A percentile compares a stretch with the other conserved stretches of the same genome.
Conservation (phyloP, 805 yeast species). For the Metschnikowia kunwiensis region DNA sequence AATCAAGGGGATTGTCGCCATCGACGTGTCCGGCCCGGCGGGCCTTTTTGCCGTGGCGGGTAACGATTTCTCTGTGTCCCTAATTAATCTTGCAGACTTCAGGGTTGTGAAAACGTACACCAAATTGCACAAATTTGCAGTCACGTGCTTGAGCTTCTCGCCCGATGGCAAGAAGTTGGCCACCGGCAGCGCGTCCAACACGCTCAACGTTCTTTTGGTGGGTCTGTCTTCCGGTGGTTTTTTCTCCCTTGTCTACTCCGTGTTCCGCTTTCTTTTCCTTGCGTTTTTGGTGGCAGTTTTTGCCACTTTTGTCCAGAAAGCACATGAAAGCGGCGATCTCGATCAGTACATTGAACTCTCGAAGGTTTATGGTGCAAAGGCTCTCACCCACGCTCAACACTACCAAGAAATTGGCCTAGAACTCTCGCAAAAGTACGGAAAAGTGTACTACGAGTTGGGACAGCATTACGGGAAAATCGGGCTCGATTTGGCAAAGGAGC, state of each 20-base stretch:
- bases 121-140: constrained; percentile 73
- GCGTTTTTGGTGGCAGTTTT: constrained; percentile 31
- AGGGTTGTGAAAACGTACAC: constrained; percentile 48
- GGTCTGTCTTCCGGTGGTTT: constrained; percentile 11
- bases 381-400: constrained; percentile 11
- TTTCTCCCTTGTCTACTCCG: constrained; percentile 34
- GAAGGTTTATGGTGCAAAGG: constrained; percentile 19
- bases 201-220: constrained; percentile 51
- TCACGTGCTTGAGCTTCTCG: constrained; percentile 69
- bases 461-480: constrained; percentile 25
- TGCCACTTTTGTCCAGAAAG: constrained; percentile 34
- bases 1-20: constrained; percentile 52
- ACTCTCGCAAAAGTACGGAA: constrained; percentile 19
- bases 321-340: constrained; percentile 35
- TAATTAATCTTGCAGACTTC: constrained; percentile 54
- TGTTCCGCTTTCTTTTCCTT: constrained; percentile 32
- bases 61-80: constrained; percentile 61
- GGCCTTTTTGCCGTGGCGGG: constrained; percentile 56
- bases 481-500: constrained; percentile 14
- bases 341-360: constrained; percentile 23
- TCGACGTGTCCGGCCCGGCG: constrained; percentile 42
- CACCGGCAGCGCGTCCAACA: constrained; percentile 73
- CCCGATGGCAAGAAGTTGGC: constrained; percentile 66
- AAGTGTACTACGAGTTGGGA: constrained; percentile 19
- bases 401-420: constrained; percentile 13